Conservation (phyloP, 768 basidiomycete genomes). For the Naematelia aurantialba region DNA sequence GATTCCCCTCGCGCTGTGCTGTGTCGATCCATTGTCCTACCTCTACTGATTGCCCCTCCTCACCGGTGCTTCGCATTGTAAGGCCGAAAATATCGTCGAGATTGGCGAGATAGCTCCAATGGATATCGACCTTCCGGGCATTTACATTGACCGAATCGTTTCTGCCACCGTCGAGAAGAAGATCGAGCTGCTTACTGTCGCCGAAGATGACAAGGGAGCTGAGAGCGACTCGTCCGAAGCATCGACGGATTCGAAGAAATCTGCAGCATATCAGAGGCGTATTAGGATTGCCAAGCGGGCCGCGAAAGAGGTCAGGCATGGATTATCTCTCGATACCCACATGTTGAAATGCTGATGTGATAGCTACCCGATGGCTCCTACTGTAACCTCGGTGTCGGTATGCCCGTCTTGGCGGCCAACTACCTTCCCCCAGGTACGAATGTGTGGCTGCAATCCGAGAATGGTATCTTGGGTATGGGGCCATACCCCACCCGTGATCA, state of each 20-base stretch:
- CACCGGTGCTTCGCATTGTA: background rate
- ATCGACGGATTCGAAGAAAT: slow-evolving; percentile 7
- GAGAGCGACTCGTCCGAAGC: slow-evolving; percentile 1
- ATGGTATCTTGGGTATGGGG: slow-evolving; percentile 53
- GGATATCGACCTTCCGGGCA: slow-evolving; percentile 45
- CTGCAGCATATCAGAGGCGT: slow-evolving; percentile 15
- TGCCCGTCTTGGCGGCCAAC: slow-evolving; percentile 51
- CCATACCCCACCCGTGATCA: slow-evolving; percentile 51
- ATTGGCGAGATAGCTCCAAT: slow-evolving; percentile 41
- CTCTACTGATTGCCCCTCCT: background rate
- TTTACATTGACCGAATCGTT: slow-evolving; percentile 46
- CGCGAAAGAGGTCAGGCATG: slow-evolving; percentile 27
- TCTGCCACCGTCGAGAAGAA: slow-evolving; percentile 38
- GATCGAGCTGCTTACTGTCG: slow-evolving; percentile 41
- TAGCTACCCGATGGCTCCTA: slow-evolving; percentile 45
- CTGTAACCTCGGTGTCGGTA: slow-evolving; percentile 53
- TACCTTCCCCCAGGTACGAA: slow-evolving; percentile 49
- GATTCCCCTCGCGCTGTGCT: background rate
- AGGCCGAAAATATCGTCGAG: slow-evolving; percentile 47
- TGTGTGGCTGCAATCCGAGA: slow-evolving; percentile 52
- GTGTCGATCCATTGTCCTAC: background rate
- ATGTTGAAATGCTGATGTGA: slow-evolving; percentile 16
- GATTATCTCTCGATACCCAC: background rate
- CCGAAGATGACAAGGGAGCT: slow-evolving; percentile 15
- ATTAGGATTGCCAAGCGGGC: slow-evolving; percentile 40